phyloP scores from a whole-genome alignment of 1,139 yeast species.

The Zygosaccharomyces sapae region DNA sequence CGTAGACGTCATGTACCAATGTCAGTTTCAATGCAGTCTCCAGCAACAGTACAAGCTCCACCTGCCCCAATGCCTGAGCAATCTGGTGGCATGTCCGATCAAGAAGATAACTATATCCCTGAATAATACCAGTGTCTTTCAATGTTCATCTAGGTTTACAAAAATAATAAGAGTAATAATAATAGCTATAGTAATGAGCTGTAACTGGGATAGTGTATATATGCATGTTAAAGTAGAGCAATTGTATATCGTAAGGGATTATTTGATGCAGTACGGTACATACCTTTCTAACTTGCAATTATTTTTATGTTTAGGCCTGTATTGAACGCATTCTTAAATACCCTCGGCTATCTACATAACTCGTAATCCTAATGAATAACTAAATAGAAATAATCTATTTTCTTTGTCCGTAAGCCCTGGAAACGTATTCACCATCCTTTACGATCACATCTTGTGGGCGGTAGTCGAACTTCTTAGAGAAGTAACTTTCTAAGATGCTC shows the following conservation, averaged over 20 bases:
- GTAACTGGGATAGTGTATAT: too few relatives aligned
- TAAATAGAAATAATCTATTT: neutral
- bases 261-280: too few relatives aligned
- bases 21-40: constrained; percentile 9
- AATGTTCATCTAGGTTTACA: too few relatives aligned
- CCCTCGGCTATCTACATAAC: neutral
- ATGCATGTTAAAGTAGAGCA: too few relatives aligned
- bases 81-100: constrained; percentile 10
- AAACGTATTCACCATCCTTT: neutral
- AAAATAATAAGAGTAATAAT: too few relatives aligned
- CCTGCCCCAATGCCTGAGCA: constrained; percentile 16
- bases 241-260: too few relatives aligned
- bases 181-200: too few relatives aligned
- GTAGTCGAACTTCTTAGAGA: neutral
- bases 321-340: neutral
- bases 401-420: neutral
- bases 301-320: neutral
- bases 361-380: neutral
- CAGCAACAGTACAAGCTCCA: constrained; percentile 11
- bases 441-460: neutral
- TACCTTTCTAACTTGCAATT: too few relatives aligned
- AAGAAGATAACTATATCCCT: constrained; percentile 24
- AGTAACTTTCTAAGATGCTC: neutral
- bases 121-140: too few relatives aligned
- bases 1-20: constrained; percentile 11